Evolutionary conservation across 176 grass and related monocot species (phyloP).

Genomic region (Musa itinerans): DNA sequence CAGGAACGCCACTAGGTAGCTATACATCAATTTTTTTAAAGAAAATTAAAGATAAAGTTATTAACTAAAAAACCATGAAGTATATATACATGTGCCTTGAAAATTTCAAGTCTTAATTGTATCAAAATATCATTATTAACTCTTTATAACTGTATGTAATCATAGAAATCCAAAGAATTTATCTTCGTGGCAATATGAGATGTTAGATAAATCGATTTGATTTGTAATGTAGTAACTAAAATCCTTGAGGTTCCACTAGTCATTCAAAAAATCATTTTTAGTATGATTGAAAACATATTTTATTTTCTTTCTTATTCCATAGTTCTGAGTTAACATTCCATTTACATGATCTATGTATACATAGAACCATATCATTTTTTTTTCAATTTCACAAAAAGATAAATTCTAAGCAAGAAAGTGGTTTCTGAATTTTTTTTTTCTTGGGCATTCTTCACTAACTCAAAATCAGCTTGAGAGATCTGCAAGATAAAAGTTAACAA

Average conservation of each 20-base stretch:
- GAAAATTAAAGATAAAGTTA: too few species aligned
- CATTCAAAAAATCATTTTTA: not conserved
- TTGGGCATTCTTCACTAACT: conserved; percentile 51
- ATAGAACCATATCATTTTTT: not conserved
- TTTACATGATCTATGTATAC: not conserved
- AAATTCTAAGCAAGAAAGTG: not conserved
- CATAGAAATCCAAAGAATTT: not conserved
- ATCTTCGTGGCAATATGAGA: not conserved
- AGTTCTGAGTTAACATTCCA: not conserved
- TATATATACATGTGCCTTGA: not conserved
- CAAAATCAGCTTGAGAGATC: conserved; percentile 59
- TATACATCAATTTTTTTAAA: too few species aligned
- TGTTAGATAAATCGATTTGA: not conserved
- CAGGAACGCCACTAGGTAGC: too few species aligned
- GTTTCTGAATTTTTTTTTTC: conserved; percentile 31
- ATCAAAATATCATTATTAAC: not conserved
- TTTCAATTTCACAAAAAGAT: not conserved
- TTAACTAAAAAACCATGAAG: not conserved
- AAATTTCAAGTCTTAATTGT: not conserved
- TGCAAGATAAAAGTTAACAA: conserved; percentile 18
- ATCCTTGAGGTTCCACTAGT: not conserved
- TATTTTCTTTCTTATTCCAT: not conserved
- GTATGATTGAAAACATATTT: not conserved
- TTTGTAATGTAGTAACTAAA: too few species aligned
- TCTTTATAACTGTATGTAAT: not conserved